Conservation (phyloP, 129 eudicot species). For the Ambrosia artemisiifolia region DNA sequence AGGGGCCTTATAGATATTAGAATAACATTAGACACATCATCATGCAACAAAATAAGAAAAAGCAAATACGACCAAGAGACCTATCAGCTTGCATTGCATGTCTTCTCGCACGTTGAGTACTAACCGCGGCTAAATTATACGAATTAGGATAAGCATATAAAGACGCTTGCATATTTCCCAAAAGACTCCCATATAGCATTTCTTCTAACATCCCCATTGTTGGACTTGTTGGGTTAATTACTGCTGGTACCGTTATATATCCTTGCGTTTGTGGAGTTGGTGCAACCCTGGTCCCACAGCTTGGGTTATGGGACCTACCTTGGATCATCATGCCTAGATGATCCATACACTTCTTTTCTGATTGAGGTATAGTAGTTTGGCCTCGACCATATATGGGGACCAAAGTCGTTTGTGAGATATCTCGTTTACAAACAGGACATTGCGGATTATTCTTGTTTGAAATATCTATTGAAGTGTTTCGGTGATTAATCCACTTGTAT, state of each 20-base stretch:
- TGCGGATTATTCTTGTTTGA: conserved; percentile 33
- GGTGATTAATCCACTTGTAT: conserved; percentile 62
- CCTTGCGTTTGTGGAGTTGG: conserved; percentile 18
- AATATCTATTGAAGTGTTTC: conserved; percentile 26
- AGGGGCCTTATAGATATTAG: neutral
- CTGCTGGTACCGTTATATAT: conserved; percentile 7
- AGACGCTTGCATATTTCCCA: conserved; percentile 42
- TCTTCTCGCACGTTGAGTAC: conserved; percentile 50
- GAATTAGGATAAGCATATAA: conserved; percentile 46
- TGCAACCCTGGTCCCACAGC: conserved; percentile 15
- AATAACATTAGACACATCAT: conserved; percentile 41
- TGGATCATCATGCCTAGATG: conserved; percentile 32
- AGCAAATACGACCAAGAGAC: conserved; percentile 56
- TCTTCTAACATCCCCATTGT: conserved; percentile 44
- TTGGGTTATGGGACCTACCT: conserved; percentile 43
- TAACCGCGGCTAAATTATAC: conserved; percentile 29
- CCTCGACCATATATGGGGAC: conserved; percentile 67
- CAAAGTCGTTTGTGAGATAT: conserved; percentile 43
- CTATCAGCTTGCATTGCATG: conserved; percentile 46
- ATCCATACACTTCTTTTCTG: conserved; percentile 14
- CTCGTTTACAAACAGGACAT: conserved; percentile 68
- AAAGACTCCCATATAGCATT: conserved; percentile 54
- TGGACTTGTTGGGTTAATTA: conserved; percentile 28
- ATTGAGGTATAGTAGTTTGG: conserved; percentile 19
- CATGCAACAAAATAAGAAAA: conserved; percentile 62